Evolutionary conservation across 2,329 filamentous ascomycete species (phyloP).

Genomic region (Beauveria rudraprayagi): DNA sequence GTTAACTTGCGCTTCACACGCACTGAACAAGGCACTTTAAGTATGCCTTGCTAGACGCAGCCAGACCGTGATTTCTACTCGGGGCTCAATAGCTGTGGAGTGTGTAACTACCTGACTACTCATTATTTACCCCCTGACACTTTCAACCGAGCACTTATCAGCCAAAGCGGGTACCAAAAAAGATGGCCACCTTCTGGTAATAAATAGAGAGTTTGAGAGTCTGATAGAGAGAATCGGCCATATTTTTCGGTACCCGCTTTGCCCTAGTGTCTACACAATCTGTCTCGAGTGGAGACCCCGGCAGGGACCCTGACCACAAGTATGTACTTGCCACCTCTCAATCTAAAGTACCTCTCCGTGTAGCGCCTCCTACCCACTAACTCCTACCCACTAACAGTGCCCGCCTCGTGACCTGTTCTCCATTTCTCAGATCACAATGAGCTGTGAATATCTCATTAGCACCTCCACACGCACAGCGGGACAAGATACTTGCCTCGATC

Average conservation of each 20-base stretch:
- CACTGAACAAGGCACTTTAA: not conserved
- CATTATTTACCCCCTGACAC: no score
- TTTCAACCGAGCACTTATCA: no score
- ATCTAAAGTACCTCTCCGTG: not conserved
- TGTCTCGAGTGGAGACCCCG: not conserved
- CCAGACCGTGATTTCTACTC: not conserved
- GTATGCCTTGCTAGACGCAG: not conserved
- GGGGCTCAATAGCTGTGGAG: not conserved
- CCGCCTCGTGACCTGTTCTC: not conserved
- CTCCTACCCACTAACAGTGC: not conserved
- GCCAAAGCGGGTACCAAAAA: no score
- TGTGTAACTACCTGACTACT: not conserved
- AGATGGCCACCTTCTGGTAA: no score
- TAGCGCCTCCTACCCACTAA: not conserved
- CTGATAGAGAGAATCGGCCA: no score
- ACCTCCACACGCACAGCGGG: not conserved
- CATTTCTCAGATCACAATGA: constrained; percentile 10
- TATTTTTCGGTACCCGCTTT: no score
- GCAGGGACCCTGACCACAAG: not conserved
- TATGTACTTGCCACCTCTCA: not conserved
- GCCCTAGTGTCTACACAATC: not conserved
- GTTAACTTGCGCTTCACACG: no score
- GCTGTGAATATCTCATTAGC: not conserved
- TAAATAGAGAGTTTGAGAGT: no score
- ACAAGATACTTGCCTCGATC: constrained; percentile 44